Conservation (phyloP, 176 grass and related monocot species). For the Pontederia paniculata region DNA sequence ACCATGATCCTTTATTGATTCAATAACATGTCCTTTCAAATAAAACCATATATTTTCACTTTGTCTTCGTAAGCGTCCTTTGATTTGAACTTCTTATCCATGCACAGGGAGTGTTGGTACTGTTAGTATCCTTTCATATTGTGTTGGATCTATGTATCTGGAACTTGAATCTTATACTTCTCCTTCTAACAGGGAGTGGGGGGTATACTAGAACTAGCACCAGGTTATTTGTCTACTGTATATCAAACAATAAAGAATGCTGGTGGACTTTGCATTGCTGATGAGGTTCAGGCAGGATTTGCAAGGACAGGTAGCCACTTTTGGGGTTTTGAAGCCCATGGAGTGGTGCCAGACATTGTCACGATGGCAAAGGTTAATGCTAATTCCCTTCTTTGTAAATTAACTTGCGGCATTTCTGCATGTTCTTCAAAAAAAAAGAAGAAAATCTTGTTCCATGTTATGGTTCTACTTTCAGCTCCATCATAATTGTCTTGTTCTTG, state of each 20-base stretch:
- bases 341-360: conserved; percentile 75
- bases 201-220: conserved; percentile 78
- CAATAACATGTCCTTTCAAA: neutral
- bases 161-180: neutral
- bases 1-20: neutral
- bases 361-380: conserved; percentile 75
- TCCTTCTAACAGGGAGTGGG: conserved; percentile 55
- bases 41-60: too few species aligned
- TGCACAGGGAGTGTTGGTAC: neutral
- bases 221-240: conserved; percentile 68
- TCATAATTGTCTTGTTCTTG: too few species aligned
- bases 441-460: too few species aligned
- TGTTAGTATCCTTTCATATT: too few species aligned
- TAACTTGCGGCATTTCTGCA: too few species aligned
- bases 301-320: conserved; percentile 71
- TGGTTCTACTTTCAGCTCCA: too few species aligned
- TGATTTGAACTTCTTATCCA: neutral
- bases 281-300: conserved; percentile 76
- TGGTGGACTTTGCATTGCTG: conserved; percentile 78
- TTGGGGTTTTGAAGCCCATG: conserved; percentile 78
- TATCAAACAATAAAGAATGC: conserved; percentile 64
- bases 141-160: too few species aligned
- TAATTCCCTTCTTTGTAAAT: too few species aligned
- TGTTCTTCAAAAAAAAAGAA: too few species aligned
- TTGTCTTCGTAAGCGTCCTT: neutral